Base-by-base conservation (phyloP, 768 basidiomycete genomes). In the Auricularia sp. region DNA sequence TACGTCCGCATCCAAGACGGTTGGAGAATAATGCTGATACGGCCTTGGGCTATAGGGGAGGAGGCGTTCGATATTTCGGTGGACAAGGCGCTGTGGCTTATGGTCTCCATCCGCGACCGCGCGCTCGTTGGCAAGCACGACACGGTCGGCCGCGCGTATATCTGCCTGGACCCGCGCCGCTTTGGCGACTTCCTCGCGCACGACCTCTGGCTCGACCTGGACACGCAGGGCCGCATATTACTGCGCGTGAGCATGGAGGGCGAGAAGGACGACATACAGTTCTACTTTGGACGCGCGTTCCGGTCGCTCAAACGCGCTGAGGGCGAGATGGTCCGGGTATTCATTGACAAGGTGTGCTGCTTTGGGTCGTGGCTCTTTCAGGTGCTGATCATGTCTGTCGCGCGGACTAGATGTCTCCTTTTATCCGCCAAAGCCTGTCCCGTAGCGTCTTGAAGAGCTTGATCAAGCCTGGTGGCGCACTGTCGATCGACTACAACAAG, bases 201-300 rank as follows among this genome's bases (percentile, higher is more conserved):
- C 70, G 97, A 99, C 65, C 73, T 95, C 6, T 94, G 94, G 90
- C 82, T 95, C 77, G 89, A 92, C 66, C 78, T 98, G 16, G 95
- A 98, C 71, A 86, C 87, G 0, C 82, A 85, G 63, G 94, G 97
- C 3, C 84, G 93, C 39, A 82, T 98, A 61, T 77, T 97, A 43
- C 78, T 97, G 36, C 84, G 97, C 21, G 83, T 98, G 65, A 95
- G 93, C 72, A 97, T 98, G 94, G 97, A 99, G 72, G 94, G 95
- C 62, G 97, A 98, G 81, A 94, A 96, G 76, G 94, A 97, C 70
- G 97, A 99, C 72, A 91, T 93, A 7, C 91, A 91, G 69, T 99
- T 97, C 79, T 95, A 90, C 79, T 99, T 98, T 71, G 97, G 97
- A 34, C 83, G 94, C 36, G 96, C 88, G 3, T 99, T 99, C 81